Percentiles rank a stretch among this genome's conserved stretches.
These are phyloP conservation scores for Santalum album DNA, from an alignment of 164 flowering plant genomes.

Conservation along the genomic window DNA sequence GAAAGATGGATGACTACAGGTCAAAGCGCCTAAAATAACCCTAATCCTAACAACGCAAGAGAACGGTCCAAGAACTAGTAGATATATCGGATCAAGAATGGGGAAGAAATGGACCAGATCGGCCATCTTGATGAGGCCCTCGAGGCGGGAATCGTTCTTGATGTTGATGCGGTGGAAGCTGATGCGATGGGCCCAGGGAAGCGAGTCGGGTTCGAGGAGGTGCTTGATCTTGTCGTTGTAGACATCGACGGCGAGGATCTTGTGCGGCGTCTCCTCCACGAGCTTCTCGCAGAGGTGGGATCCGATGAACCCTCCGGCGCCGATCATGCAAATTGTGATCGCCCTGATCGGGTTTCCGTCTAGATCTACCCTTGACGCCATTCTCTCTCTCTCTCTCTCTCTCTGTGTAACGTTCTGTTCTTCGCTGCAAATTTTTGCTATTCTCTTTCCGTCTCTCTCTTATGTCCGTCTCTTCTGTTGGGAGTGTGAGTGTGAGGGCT, in stretches of 20 bases:
- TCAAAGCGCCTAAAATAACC: no score
- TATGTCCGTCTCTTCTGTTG: not conserved
- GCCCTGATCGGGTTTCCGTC: constrained; percentile 66
- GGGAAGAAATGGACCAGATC: constrained; percentile 64
- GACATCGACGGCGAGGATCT: constrained; percentile 72
- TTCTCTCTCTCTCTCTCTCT: not conserved
- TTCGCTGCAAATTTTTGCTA: no score
- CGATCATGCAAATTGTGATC: constrained; percentile 78
- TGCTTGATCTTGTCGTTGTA: constrained; percentile 83
- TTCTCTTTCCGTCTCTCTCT: not conserved
- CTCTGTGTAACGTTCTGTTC: constrained; percentile 8
- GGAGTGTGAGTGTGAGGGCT: not conserved
- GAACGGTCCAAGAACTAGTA: not conserved
- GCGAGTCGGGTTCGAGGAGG: constrained; percentile 45
- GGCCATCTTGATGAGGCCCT: constrained; percentile 90
- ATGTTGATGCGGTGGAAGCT: constrained; percentile 93
- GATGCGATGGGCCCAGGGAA: constrained; percentile 64
- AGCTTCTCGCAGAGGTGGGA: constrained; percentile 89
- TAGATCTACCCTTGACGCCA: constrained; percentile 53
- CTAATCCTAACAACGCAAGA: constrained; percentile 7
- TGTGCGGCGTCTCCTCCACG: constrained; percentile 66
- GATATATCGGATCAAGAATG: not conserved
- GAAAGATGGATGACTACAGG: no score
- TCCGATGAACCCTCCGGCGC: constrained; percentile 89
- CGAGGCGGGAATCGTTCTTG: constrained; percentile 92